phyloP scores from a whole-genome alignment of 1,139 yeast genomes.

The Suhomyces guaymorum region DNA sequence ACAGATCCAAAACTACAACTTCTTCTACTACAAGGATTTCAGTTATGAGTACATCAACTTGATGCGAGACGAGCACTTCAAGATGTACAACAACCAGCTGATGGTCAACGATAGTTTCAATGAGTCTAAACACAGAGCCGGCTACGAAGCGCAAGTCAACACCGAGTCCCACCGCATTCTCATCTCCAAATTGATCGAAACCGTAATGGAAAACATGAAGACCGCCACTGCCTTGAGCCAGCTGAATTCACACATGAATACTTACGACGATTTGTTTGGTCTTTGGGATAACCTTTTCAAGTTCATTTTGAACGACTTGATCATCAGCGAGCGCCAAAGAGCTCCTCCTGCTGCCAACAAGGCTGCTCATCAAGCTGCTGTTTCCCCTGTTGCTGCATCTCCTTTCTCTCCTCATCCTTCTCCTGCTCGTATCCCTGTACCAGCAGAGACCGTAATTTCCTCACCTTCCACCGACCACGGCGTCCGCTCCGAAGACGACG shows the following conservation, averaged over 20 bases:
- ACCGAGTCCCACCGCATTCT: conserved; percentile 13
- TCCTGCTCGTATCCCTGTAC: no score
- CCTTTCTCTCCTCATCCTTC: no score
- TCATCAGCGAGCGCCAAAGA: no score
- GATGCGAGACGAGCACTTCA: conserved; percentile 26
- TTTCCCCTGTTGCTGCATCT: no score
- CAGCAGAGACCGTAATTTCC: no score
- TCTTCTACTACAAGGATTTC: conserved; percentile 29
- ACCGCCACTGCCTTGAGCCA: conserved; percentile 10
- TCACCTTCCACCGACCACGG: no score
- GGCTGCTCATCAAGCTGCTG: no score
- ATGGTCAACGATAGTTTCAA: conserved; percentile 4
- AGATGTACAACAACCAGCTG: conserved; percentile 16
- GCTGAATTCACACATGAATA: conserved; percentile 4
- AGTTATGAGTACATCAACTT: conserved; percentile 27
- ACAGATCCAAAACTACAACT: conserved; percentile 21
- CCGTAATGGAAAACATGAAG: conserved; percentile 19
- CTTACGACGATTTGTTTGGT: conserved; percentile 14
- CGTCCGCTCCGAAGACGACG: no score
- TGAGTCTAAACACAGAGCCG: neutral
- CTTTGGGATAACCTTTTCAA: conserved; percentile 24
- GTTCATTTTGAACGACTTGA: conserved; percentile 18
- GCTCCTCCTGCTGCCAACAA: no score
- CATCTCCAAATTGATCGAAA: conserved; percentile 17
- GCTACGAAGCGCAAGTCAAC: conserved; percentile 1